Conservation (phyloP, 2,329 filamentous ascomycete genomes). For the Ophiostoma triangulosporum region DNA sequence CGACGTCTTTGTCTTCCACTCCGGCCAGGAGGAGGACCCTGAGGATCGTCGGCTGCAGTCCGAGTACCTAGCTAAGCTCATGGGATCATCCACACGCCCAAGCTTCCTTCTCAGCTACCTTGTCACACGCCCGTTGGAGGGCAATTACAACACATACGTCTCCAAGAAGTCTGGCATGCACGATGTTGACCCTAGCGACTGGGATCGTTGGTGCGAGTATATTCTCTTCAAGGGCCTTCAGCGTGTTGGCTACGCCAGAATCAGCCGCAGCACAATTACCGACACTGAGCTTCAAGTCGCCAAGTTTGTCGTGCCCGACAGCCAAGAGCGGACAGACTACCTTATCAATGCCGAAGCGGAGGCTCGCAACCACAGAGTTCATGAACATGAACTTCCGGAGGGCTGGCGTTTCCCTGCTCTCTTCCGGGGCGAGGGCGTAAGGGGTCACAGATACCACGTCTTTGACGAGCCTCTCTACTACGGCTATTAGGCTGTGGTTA, state of each 20-base stretch:
- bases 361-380: constrained; percentile 42
- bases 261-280: constrained; percentile 82
- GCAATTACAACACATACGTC: constrained; percentile 96
- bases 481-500: constrained; percentile 20
- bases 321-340: constrained; percentile 29
- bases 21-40: constrained; percentile 89
- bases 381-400: constrained; percentile 60
- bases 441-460: constrained; percentile 87
- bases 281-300: constrained; percentile 95
- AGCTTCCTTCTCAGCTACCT: constrained; percentile 82
- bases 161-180: constrained; percentile 79
- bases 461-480: constrained; percentile 82
- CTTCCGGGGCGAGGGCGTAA: constrained; percentile 74
- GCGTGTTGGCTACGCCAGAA: constrained; percentile 76
- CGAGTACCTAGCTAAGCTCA: constrained; percentile 73
- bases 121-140: constrained; percentile 76
- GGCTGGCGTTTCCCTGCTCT: constrained; percentile 72
- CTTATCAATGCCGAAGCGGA: constrained; percentile 36
- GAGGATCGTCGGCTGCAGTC: constrained; percentile 82
- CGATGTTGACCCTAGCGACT: constrained; percentile 83
- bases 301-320: constrained; percentile 76
- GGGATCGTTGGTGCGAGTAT: constrained; percentile 99
- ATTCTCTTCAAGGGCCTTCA: constrained; percentile 86
- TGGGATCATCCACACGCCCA: constrained; percentile 70
- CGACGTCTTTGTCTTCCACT: constrained; percentile 97